Evolutionary conservation across 257 asterid species (phyloP).

Genomic region (Nicotiana undulata): DNA sequence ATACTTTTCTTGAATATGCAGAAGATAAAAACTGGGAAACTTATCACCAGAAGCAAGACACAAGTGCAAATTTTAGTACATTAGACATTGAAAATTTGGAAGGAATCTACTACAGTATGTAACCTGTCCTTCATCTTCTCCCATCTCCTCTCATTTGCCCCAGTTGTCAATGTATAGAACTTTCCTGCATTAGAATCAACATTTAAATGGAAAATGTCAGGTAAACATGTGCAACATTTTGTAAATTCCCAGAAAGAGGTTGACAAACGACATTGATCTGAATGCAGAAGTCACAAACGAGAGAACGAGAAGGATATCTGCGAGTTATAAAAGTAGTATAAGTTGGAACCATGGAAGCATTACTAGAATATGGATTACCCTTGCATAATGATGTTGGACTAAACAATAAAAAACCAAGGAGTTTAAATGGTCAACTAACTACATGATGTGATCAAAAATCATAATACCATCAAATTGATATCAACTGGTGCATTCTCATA

Average conservation of each 20-base stretch:
- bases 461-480: neutral
- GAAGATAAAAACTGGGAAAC: neutral
- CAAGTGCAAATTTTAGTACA: neutral
- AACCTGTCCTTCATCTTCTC: conserved; percentile 81
- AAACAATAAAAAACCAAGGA: neutral
- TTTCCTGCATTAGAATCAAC: conserved; percentile 49
- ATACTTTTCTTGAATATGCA: neutral
- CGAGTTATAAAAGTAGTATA: neutral
- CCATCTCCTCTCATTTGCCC: conserved; percentile 94
- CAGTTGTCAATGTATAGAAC: conserved; percentile 81
- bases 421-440: neutral
- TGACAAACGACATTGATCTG: neutral
- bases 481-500: neutral
- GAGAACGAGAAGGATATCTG: neutral
- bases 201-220: neutral
- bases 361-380: neutral
- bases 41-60: neutral
- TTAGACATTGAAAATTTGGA: conserved; percentile 60
- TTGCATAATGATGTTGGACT: neutral
- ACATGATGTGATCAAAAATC: neutral
- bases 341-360: neutral
- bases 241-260: neutral
- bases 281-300: neutral
- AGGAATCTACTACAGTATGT: conserved; percentile 71
- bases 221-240: neutral